phyloP scores from a whole-genome alignment of 1,284 basidiomycete genomes.

The Apiotrichum gracile region DNA sequence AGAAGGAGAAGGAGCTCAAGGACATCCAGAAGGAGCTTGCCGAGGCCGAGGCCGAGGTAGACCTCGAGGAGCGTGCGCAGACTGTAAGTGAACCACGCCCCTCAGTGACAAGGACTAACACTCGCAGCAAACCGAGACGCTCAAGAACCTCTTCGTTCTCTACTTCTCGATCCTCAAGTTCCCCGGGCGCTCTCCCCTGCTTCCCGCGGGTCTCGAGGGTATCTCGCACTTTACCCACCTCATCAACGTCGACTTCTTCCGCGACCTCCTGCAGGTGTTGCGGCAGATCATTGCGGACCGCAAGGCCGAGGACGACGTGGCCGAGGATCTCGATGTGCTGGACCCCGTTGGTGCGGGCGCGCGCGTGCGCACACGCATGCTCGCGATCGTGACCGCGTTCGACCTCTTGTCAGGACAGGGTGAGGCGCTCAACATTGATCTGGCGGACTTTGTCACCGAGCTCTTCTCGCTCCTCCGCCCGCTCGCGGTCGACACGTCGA shows the following conservation, averaged over 20 bases:
- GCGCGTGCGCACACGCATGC: conserved; percentile 61
- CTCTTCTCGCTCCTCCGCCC: conserved; percentile 51
- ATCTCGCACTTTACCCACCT: conserved; percentile 91
- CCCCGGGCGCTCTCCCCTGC: conserved; percentile 69
- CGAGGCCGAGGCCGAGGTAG: conserved; percentile 90
- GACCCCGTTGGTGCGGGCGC: conserved; percentile 31
- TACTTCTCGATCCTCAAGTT: conserved; percentile 96
- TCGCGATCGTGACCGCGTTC: conserved; percentile 91
- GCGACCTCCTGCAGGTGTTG: conserved; percentile 82
- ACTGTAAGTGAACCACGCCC: conserved; percentile 56
- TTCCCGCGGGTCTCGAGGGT: conserved; percentile 84
- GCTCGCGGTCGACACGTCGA: conserved; percentile 49
- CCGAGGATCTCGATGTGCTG: conserved; percentile 25
- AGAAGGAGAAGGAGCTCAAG: conserved; percentile 70
- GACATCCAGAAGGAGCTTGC: conserved; percentile 83
- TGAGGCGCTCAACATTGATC: conserved; percentile 94
- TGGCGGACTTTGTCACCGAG: conserved; percentile 74
- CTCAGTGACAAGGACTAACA: not conserved
- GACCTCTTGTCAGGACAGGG: conserved; percentile 95
- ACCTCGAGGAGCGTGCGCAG: conserved; percentile 79
- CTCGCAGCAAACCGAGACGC: conserved; percentile 85
- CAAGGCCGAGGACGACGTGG: conserved; percentile 46
- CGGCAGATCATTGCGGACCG: conserved; percentile 63
- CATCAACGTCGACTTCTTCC: conserved; percentile 98
- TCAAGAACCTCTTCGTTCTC: conserved; percentile 94